phyloP scores from a whole-genome alignment of 2,329 filamentous ascomycete species.

The Claviceps spartinae region DNA sequence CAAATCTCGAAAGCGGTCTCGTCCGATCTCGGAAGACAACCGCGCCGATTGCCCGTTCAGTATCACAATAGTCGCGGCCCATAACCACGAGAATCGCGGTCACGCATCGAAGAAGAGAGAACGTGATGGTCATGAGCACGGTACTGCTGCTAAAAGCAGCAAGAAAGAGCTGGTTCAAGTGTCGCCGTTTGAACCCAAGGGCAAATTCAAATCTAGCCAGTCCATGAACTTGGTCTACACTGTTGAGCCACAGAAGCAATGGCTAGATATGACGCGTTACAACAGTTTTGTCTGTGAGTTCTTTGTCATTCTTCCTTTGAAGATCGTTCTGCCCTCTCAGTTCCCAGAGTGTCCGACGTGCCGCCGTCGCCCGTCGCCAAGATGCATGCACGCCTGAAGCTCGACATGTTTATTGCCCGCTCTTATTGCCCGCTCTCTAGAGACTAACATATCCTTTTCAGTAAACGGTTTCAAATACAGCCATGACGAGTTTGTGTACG shows the following conservation, averaged over 20 bases:
- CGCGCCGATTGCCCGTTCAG: constrained; percentile 44
- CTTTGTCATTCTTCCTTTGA: neutral
- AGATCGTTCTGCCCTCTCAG: constrained; percentile 1
- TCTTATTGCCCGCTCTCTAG: neutral
- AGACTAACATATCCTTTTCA: constrained; percentile 12
- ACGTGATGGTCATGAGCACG: constrained; percentile 31
- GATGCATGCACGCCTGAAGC: neutral
- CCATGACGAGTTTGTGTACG: constrained; percentile 44
- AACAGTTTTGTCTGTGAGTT: constrained; percentile 48
- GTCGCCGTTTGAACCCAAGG: constrained; percentile 39
- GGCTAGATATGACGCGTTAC: constrained; percentile 46
- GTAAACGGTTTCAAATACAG: constrained; percentile 45
- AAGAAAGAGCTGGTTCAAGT: constrained; percentile 34
- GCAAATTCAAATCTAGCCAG: constrained; percentile 39
- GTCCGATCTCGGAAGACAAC: constrained; percentile 33
- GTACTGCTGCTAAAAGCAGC: constrained; percentile 14
- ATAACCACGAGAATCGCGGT: constrained; percentile 21
- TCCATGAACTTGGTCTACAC: constrained; percentile 42
- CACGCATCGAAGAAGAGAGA: constrained; percentile 34
- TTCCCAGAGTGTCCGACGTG: neutral
- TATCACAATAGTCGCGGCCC: constrained; percentile 20
- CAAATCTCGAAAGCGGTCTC: constrained; percentile 37
- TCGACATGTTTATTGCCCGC: neutral
- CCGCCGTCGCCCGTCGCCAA: neutral
- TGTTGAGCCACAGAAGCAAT: constrained; percentile 37